Evolutionary conservation across 139 green algal genomes (phyloP), one percentile per base, ranked within the genome.

Genomic region (Auxenochlorella pyrenoidosa): DNA sequence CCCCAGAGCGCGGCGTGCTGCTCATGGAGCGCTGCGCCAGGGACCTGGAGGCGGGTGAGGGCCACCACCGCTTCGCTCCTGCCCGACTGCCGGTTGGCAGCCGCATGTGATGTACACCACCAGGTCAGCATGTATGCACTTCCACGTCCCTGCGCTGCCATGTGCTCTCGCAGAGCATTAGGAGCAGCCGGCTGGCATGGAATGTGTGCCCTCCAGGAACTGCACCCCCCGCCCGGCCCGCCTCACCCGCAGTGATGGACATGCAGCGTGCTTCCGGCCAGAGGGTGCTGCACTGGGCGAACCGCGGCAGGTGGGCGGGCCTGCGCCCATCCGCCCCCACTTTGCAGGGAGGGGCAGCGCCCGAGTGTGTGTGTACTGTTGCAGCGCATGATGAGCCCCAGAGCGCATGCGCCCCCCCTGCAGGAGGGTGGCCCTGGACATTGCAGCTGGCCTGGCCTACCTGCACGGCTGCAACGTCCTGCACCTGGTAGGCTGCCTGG

Each of bases 371-470:
- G n/a, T n/a, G n/a, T n/a, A n/a, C n/a, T n/a, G n/a, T n/a, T n/a
- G n/a, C 68, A 26, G 68, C 12, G 0, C 43, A n/a, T 2, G n/a
- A n/a, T 32, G 59, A 10, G 6, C 59, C 13, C 59, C 59, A 58
- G 21, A 68, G 21, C 59, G 28, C 3, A 4, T 68, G 59, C 59
- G 30, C 68, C 3, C 18, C n/a, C n/a, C 40, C 72, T 58, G 78
- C 58, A 75, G 75, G 63, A 40, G 40, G 13, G 63, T 91, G 21
- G 83, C 83, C 3, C 43, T 87, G 68, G 88, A 91, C 51, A n/a
- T 86, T 10, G 73, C 73, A 1, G 44, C 73, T 1, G 73, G 73
- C 24, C 40, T 79, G 73, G 76, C 72, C 32, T 91, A 83, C 77
- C 77, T 91, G 83, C 83, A 88, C 47, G 28, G 40, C 24, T 22